These are phyloP conservation scores for Pseudogymnoascus sp. DNA, from an alignment of 2,329 filamentous ascomycete genomes.

Conservation along the genomic window DNA sequence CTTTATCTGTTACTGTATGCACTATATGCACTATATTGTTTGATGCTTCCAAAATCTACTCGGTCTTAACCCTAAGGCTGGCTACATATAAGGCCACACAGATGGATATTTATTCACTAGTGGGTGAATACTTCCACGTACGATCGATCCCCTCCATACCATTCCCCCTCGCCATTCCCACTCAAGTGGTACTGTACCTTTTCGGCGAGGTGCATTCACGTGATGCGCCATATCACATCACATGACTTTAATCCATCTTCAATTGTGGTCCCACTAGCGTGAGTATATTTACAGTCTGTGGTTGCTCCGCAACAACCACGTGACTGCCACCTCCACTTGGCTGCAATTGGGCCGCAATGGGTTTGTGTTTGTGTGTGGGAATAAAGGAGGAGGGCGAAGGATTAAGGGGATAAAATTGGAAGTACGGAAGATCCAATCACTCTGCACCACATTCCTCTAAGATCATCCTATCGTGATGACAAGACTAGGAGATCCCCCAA, in stretches of 20 bases:
- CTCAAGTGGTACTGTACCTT: background rate
- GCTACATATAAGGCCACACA: background rate
- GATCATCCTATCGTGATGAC: background rate
- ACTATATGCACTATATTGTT: background rate
- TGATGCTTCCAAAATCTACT: background rate
- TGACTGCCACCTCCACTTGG: background rate
- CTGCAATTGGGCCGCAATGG: background rate
- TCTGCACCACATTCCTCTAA: background rate
- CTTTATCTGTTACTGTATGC: background rate
- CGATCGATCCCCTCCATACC: background rate
- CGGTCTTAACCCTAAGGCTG: background rate
- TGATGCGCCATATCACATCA: background rate
- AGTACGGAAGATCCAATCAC: background rate
- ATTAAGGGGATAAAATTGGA: conserved; percentile 1
- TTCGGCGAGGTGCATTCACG: background rate
- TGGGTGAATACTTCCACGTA: background rate
- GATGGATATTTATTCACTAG: background rate
- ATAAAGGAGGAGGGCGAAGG: background rate
- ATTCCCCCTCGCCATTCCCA: background rate
- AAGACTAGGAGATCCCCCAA: background rate
- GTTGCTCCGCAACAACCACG: background rate
- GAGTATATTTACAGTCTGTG: background rate
- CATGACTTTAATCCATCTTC: no score
- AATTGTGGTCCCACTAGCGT: background rate
- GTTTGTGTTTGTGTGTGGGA: background rate